Percentiles rank a stretch among this genome's conserved stretches.
phyloP scores from a whole-genome alignment of 768 basidiomycete genomes.

The Hericium erinaceus region DNA sequence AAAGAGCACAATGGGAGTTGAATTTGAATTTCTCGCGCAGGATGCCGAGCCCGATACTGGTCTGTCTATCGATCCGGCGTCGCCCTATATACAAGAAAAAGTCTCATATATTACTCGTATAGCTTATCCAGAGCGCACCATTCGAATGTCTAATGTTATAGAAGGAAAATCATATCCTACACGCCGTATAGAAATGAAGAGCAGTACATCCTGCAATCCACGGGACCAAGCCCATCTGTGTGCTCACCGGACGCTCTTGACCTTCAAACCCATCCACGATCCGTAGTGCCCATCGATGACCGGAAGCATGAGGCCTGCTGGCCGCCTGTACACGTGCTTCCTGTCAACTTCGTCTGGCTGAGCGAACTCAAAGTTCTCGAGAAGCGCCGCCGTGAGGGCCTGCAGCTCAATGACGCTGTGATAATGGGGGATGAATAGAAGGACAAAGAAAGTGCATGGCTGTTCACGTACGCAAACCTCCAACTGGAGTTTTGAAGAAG shows the following conservation, averaged over 20 bases:
- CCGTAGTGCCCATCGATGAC: conserved; percentile 5
- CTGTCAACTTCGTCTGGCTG: conserved; percentile 4
- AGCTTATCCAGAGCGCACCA: too few relatives aligned
- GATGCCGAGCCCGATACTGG: too few relatives aligned
- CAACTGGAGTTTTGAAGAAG: not conserved
- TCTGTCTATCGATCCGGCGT: too few relatives aligned
- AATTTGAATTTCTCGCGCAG: too few relatives aligned
- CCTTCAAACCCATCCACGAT: conserved; percentile 9
- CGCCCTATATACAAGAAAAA: too few relatives aligned
- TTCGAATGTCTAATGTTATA: too few relatives aligned
- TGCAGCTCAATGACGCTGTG: conserved; percentile 8
- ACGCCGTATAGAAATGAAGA: too few relatives aligned
- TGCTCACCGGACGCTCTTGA: conserved; percentile 6
- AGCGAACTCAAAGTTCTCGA: conserved; percentile 14
- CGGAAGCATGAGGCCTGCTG: conserved; percentile 6
- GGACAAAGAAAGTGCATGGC: not conserved
- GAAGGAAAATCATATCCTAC: too few relatives aligned
- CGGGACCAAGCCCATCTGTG: not conserved
- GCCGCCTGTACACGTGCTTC: conserved; percentile 12
- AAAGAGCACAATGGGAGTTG: too few relatives aligned
- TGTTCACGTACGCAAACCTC: conserved; percentile 10
- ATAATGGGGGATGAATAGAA: not conserved
- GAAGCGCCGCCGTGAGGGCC: conserved; percentile 1
- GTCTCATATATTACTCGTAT: too few relatives aligned
- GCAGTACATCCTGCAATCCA: too few relatives aligned